A percentile compares a stretch with the other conserved stretches of the same genome.
These are phyloP conservation scores for Stenocarpella maydis DNA, from an alignment of 2,329 filamentous ascomycete genomes.

Conservation along the genomic window DNA sequence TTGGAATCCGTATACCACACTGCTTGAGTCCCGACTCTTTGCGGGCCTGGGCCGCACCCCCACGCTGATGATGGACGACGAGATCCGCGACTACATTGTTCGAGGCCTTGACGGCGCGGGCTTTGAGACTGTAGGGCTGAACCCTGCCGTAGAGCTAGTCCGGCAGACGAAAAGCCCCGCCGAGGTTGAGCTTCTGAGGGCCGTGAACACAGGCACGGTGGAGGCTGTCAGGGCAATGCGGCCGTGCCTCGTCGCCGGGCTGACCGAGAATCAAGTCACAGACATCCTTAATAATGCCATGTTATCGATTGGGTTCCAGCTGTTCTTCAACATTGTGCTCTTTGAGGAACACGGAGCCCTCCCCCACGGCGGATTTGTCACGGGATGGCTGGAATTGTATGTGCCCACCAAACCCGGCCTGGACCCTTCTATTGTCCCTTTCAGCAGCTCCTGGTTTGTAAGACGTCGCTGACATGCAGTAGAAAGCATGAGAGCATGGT, in stretches of 20 bases:
- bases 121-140: slow-evolving; percentile 64
- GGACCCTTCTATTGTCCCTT: neutral
- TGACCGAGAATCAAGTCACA: slow-evolving; percentile 67
- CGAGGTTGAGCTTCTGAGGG: slow-evolving; percentile 65
- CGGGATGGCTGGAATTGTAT: slow-evolving; percentile 57
- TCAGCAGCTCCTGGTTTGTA: neutral
- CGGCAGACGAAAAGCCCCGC: slow-evolving; percentile 64
- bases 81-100: slow-evolving; percentile 70
- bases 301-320: slow-evolving; percentile 59
- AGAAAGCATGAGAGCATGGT: slow-evolving; percentile 61
- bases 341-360: slow-evolving; percentile 65
- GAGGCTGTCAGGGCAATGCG: slow-evolving; percentile 66
- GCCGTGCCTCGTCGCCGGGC: slow-evolving; percentile 60
- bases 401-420: neutral
- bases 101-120: slow-evolving; percentile 61
- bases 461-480: neutral
- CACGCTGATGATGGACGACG: slow-evolving; percentile 70
- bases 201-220: slow-evolving; percentile 71
- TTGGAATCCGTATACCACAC: slow-evolving; percentile 68
- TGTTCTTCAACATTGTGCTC: slow-evolving; percentile 71
- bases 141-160: slow-evolving; percentile 63
- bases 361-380: slow-evolving; percentile 61
- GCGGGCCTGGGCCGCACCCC: slow-evolving; percentile 37
- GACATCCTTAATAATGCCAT: slow-evolving; percentile 63
- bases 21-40: slow-evolving; percentile 55